A percentile compares a stretch with the other conserved stretches of the same genome.
Evolutionary conservation across 139 green algal genomes (phyloP).

Genomic region (Tetraselmis striata): DNA sequence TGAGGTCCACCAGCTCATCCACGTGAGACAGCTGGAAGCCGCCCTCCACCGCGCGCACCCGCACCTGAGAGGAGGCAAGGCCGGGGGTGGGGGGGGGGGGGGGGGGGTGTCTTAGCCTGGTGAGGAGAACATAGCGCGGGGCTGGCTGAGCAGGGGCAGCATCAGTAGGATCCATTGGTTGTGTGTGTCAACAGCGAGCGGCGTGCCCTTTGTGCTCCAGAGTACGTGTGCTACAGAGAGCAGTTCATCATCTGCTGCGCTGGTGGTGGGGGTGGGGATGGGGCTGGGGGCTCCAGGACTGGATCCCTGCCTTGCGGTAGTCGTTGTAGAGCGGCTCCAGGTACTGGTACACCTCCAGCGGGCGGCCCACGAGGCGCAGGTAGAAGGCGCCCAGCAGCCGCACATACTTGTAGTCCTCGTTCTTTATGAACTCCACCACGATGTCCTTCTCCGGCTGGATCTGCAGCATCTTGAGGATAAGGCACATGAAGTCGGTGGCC

Average conservation of each 20-base stretch:
- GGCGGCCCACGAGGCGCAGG: slow-evolving; percentile 80
- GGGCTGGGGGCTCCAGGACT: no score
- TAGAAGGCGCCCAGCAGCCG: slow-evolving; percentile 91
- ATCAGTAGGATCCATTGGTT: no score
- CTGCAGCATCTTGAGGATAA: slow-evolving; percentile 97
- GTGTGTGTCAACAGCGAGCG: no score
- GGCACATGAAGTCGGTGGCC: slow-evolving; percentile 88
- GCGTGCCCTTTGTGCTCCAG: no score
- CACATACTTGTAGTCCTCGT: slow-evolving; percentile 97
- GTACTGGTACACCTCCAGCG: slow-evolving; percentile 92
- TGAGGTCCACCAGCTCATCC: slow-evolving; percentile 83
- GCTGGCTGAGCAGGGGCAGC: no score
- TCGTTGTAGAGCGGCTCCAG: slow-evolving; percentile 97
- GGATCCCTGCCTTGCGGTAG: slow-evolving; percentile 79
- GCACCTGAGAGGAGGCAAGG: slow-evolving; percentile 27
- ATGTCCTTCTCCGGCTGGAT: slow-evolving; percentile 97
- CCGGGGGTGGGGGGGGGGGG: no score
- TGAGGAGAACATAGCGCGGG: no score
- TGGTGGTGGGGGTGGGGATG: no score
- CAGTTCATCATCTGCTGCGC: no score
- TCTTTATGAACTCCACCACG: slow-evolving; percentile 96
- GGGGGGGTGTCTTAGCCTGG: no score
- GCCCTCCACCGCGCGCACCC: slow-evolving; percentile 52
- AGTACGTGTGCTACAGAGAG: no score
- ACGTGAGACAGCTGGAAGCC: slow-evolving; percentile 68